These are phyloP conservation scores for Aspergillus caelatus DNA, from an alignment of 2,329 filamentous ascomycete species.

Conservation along the genomic window DNA sequence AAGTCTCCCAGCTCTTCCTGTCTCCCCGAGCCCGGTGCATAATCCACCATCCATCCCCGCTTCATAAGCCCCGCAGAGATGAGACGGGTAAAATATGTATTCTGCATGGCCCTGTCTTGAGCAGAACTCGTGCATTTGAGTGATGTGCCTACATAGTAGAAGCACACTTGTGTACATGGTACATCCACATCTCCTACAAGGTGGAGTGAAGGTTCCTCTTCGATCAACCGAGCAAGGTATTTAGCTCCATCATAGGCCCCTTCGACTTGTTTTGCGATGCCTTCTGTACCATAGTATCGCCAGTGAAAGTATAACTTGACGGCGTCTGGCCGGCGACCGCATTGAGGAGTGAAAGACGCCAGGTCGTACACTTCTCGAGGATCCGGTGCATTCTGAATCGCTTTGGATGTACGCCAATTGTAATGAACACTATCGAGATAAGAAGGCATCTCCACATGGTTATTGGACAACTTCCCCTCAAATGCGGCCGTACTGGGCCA, in stretches of 20 bases:
- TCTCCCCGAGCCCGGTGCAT: neutral
- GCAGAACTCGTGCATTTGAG: neutral
- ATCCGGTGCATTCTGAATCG: neutral
- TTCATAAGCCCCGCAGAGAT: neutral
- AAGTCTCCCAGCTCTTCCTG: neutral
- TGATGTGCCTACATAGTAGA: neutral
- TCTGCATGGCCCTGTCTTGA: neutral
- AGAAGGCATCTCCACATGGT: neutral
- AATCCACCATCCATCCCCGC: slow-evolving; percentile 4
- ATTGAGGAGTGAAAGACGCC: slow-evolving; percentile 4
- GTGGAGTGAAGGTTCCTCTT: neutral
- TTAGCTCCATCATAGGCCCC: neutral
- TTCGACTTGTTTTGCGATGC: neutral
- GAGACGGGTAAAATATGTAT: neutral
- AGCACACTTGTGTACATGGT: slow-evolving; percentile 1
- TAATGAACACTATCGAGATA: neutral
- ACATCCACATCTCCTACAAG: neutral
- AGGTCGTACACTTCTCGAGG: neutral
- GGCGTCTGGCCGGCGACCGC: neutral
- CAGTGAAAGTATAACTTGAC: slow-evolving; percentile 3
- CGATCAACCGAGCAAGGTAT: slow-evolving; percentile 1
- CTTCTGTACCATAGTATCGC: neutral
- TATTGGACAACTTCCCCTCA: neutral
- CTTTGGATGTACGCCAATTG: neutral
- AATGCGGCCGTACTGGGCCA: neutral